Conservation (phyloP, 306 rosid genomes). For the Coriaria nepalensis region DNA sequence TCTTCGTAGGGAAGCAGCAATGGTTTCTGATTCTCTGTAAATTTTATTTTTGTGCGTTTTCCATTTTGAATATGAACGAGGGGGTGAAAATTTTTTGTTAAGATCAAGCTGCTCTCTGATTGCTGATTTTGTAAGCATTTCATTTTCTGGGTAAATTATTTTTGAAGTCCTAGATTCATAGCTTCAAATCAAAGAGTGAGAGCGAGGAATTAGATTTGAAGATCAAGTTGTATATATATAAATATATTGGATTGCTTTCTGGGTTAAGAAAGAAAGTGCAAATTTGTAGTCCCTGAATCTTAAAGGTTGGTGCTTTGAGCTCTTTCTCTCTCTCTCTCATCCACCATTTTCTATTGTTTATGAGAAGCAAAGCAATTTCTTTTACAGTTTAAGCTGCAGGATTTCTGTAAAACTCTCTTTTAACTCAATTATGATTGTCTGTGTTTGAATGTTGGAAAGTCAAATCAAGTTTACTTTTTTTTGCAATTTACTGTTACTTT, state of each 20-base stretch:
- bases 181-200: not conserved
- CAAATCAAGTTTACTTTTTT: conserved; percentile 35
- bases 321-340: conserved; percentile 23
- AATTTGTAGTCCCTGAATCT: conserved; percentile 34
- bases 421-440: conserved; percentile 11
- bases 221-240: conserved; percentile 27
- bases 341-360: conserved; percentile 10
- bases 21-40: conserved; percentile 4
- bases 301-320: conserved; percentile 51
- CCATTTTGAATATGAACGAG: conserved; percentile 15
- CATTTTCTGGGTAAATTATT: conserved; percentile 14
- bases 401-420: not conserved
- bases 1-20: conserved; percentile 16
- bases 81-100: conserved; percentile 14
- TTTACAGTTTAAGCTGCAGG: conserved; percentile 8
- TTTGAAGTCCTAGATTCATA: conserved; percentile 10
- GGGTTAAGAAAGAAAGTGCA: conserved; percentile 5
- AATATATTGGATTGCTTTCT: conserved; percentile 21
- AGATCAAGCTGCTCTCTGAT: conserved; percentile 21
- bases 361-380: conserved; percentile 5
- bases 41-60: conserved; percentile 22
- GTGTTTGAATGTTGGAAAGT: conserved; percentile 22
- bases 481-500: not conserved
- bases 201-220: conserved; percentile 26
- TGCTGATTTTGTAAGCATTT: conserved; percentile 35